phyloP scores from a whole-genome alignment of 176 grass and related monocot species.

The Puya raimondii region DNA sequence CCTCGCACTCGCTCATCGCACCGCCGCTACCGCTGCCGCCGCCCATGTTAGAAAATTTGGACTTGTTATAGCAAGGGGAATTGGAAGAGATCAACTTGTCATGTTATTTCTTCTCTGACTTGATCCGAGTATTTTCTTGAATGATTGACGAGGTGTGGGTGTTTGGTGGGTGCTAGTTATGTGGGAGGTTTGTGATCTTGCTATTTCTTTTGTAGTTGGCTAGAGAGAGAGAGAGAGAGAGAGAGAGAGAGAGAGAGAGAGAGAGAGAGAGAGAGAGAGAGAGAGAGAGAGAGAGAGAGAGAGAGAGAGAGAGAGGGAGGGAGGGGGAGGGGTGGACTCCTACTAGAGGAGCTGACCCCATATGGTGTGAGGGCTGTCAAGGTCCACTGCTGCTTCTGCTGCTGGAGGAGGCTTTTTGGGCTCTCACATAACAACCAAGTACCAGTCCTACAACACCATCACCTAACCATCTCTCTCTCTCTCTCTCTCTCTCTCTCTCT shows the following conservation, averaged over 20 bases:
- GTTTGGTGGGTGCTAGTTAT: neutral
- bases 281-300: neutral
- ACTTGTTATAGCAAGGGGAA: neutral
- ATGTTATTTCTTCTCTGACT: no score
- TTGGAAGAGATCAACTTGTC: neutral
- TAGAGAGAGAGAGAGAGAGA: neutral
- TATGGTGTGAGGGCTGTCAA: neutral
- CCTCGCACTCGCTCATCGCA: constrained; percentile 43
- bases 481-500: constrained; percentile 14
- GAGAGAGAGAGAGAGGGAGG: constrained; percentile 1
- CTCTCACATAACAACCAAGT: constrained; percentile 85
- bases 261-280: constrained; percentile 4
- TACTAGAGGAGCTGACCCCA: constrained; percentile 21
- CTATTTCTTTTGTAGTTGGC: constrained; percentile 9
- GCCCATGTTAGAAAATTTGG: constrained; percentile 19
- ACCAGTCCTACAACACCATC: constrained; percentile 27
- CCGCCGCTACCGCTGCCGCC: neutral
- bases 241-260: constrained; percentile 1
- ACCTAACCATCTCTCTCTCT: neutral
- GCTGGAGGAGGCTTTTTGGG: constrained; percentile 55
- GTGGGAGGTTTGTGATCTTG: constrained; percentile 15
- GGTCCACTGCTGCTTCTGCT: neutral
- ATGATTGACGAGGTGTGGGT: no score
- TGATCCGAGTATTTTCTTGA: no score
- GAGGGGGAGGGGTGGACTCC: constrained; percentile 14